Evolutionary conservation across 2,329 filamentous ascomycete genomes (phyloP), one percentile per base, ranked within the genome.

Genomic region (Pochonia chlamydosporia): DNA sequence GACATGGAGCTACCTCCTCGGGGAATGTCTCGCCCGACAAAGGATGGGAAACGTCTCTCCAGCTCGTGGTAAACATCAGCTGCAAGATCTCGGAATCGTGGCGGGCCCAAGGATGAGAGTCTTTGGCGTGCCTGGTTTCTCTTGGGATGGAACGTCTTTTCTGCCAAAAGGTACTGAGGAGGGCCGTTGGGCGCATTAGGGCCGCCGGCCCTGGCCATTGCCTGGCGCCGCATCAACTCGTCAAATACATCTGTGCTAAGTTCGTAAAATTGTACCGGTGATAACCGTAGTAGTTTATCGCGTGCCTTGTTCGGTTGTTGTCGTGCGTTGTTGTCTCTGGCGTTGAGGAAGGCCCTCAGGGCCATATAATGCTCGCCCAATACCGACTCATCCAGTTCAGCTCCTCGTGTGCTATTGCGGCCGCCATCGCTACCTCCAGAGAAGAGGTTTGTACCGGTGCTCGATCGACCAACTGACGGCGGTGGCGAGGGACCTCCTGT

Each of bases 191-290:
- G 73, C 21, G 73, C 72, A 55, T 75, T 78, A 20, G 76, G 71
- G 14, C 75, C 72, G 13, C 35, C 25, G 46, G 71, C 71, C 51
- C 80, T 70, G 46, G 76, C 76, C 44, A 76, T 75, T 54, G 87
- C 80, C 66, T 97, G 91, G 54, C 93, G 82, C 50, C 93, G 85
- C 56, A 95, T 76, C 54, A 97, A 75, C 70, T 99, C 93, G 67
- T 99, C 93, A 69, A 87, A 97, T 35, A 99, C 92, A 69, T 99
- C 93, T 49, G 92, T 97, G 68, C 91, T 96, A 52, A 99, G 78
- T 70, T 99, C 93, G 67, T 95, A 89, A 66, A 99, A 97, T 66
- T 99, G 93, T 24, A 95, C 89, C 1, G 86, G 76, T 1, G 91
- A 96, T 44, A 99, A 78, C 49, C 92, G 83, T 50, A 96, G 76